Percentiles rank a stretch among this genome's conserved stretches.
These are phyloP conservation scores for Seiridium unicorne DNA, from an alignment of 2,329 filamentous ascomycete species.

Conservation along the genomic window DNA sequence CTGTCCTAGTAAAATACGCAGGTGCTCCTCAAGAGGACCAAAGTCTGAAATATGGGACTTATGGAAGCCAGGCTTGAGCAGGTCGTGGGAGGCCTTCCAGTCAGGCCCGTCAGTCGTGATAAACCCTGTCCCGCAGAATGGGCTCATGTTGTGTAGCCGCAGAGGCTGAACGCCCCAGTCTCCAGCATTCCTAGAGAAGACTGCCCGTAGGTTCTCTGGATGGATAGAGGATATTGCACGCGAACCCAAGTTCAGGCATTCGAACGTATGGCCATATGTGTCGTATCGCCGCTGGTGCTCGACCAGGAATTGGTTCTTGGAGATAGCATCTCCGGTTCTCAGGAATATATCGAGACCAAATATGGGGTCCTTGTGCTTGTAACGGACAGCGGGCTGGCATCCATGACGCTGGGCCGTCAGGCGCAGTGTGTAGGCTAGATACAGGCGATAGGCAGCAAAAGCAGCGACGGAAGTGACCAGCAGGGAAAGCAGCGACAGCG, in stretches of 20 bases:
- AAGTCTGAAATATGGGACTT: slow-evolving; percentile 19
- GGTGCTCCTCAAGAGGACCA: slow-evolving; percentile 18
- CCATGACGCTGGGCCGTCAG: slow-evolving; percentile 17
- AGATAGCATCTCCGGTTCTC: slow-evolving; percentile 17
- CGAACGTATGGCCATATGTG: slow-evolving; percentile 19
- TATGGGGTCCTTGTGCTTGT: slow-evolving; percentile 19
- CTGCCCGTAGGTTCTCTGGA: slow-evolving; percentile 18
- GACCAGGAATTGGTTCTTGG: slow-evolving; percentile 19
- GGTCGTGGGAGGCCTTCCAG: slow-evolving; percentile 21
- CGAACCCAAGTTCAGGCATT: slow-evolving; percentile 18
- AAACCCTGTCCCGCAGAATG: slow-evolving; percentile 19
- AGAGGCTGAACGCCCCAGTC: slow-evolving; percentile 20
- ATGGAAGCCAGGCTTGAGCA: slow-evolving; percentile 21
- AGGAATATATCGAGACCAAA: slow-evolving; percentile 21
- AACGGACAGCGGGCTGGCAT: slow-evolving; percentile 16
- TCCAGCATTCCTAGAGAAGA: slow-evolving; percentile 19
- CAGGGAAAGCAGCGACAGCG: slow-evolving; percentile 14
- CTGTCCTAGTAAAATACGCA: slow-evolving; percentile 15
- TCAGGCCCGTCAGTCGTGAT: slow-evolving; percentile 19
- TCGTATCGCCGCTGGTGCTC: slow-evolving; percentile 21
- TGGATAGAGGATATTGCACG: slow-evolving; percentile 17
- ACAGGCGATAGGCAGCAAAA: slow-evolving; percentile 18
- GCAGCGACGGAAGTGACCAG: slow-evolving; percentile 15
- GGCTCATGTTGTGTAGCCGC: slow-evolving; percentile 18
- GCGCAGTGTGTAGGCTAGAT: slow-evolving; percentile 15